phyloP scores from a whole-genome alignment of 768 basidiomycete species.

The Suillus tomentosus region DNA sequence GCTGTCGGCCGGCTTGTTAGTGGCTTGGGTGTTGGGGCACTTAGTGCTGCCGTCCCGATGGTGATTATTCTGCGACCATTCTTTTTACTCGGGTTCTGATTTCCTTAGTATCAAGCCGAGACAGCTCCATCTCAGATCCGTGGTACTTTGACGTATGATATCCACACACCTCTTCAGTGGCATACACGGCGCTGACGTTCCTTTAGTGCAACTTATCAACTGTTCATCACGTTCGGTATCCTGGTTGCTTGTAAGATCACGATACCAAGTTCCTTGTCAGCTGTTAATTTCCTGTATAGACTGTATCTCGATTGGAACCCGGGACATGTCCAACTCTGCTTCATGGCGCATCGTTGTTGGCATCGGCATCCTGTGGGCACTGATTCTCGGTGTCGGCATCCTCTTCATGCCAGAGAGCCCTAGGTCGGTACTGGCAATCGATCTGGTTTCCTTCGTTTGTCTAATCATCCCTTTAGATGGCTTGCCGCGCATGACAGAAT shows the following conservation, averaged over 20 bases:
- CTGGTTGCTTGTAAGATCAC: constrained; percentile 56
- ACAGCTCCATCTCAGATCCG: constrained; percentile 72
- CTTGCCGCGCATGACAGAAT: constrained; percentile 48
- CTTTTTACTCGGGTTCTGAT: constrained; percentile 12
- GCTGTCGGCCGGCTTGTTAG: constrained; percentile 65
- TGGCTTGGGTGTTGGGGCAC: constrained; percentile 68
- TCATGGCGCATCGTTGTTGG: constrained; percentile 68
- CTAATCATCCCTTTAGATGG: constrained; percentile 42
- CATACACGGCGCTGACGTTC: constrained; percentile 8
- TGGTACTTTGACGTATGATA: constrained; percentile 54
- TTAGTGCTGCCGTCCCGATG: constrained; percentile 70
- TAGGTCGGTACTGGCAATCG: constrained; percentile 32
- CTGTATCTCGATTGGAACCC: constrained; percentile 70
- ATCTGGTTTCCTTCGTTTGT: background rate
- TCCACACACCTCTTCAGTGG: background rate
- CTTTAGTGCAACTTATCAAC: constrained; percentile 50
- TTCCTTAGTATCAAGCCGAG: constrained; percentile 62
- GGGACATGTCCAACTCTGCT: constrained; percentile 44
- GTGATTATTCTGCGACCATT: constrained; percentile 27
- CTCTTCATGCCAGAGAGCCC: constrained; percentile 71
- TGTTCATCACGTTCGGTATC: constrained; percentile 73
- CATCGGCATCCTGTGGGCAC: constrained; percentile 62
- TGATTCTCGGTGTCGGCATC: constrained; percentile 63
- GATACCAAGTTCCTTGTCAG: constrained; percentile 8
- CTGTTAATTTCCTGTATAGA: constrained; percentile 36